Conservation (phyloP, 2,329 filamentous ascomycete species). For the Dactylellina sp. region DNA sequence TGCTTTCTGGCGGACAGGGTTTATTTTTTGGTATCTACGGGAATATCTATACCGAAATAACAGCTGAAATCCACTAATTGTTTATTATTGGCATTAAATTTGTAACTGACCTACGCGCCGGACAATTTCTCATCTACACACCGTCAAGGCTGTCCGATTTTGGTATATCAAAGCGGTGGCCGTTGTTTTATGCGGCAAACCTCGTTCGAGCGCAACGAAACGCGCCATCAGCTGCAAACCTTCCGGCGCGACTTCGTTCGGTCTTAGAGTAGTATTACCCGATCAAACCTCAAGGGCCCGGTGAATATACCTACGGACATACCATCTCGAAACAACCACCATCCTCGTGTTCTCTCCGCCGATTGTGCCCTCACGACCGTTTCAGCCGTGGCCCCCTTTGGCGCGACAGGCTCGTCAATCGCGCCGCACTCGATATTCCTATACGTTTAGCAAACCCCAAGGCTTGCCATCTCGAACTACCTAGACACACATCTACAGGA, state of each 20-base stretch:
- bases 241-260: conserved; percentile 25
- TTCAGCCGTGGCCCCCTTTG: conserved; percentile 1
- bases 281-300: background rate
- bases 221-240: conserved; percentile 45
- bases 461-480: background rate
- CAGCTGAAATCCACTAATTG: background rate
- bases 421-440: background rate
- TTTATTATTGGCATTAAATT: background rate
- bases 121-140: background rate
- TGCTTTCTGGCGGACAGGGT: too few species aligned
- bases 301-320: background rate
- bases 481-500: background rate
- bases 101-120: too few species aligned
- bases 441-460: background rate
- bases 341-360: background rate
- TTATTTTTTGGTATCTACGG: too few species aligned
- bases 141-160: background rate
- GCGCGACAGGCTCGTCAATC: conserved; percentile 1
- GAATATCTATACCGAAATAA: too few species aligned
- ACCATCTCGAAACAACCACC: background rate
- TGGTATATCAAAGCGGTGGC: background rate
- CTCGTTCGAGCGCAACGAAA: conserved; percentile 8
- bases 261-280: conserved; percentile 7
- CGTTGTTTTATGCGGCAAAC: conserved; percentile 26
- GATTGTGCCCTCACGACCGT: background rate